Evolutionary conservation across 768 basidiomycete species (phyloP), one percentile per base, ranked within the genome.

Genomic region (Suillus discolor): DNA sequence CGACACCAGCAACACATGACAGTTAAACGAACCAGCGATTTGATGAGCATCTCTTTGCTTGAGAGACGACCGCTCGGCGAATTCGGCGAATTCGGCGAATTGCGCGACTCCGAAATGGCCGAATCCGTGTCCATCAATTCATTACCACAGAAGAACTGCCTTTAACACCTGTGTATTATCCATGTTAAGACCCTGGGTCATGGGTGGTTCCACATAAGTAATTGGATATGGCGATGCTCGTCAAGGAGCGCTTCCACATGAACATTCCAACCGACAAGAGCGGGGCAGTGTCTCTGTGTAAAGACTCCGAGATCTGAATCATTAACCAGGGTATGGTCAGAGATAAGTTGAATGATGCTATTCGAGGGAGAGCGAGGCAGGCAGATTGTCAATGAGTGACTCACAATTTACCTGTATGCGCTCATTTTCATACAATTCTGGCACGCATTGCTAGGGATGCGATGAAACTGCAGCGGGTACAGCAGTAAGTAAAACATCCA

Each of bases 21-120:
- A 23, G 38, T 4, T 7, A 57, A 39, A 66, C 82, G 63, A 64
- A 96, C 97, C 96, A 99, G 79, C 85, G 97, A 77, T 97, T 98
- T 23, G 86, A 78, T 0, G 93, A 91, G 73, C 15, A 8, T 28
- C 13, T 15, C 15, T 25, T 53, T 4, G 25, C 25, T 18, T 53
- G 25, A 53, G 51, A 16, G 16, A 2, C 0, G 16, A 2, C 0
- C 15, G 15, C 7, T 49, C 47, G 25, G n/a, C n/a, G n/a, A n/a
- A n/a, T n/a, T n/a, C n/a, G n/a, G 5, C 34, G 34, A 8, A 34
- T 34, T 34, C 25, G 25, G 25, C 5, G 12, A 25, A 51, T 15
- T 51, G 25, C 2, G 49, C 7, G 25, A 51, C 49, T 53, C 51
- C 15, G 42, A 42, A 38, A 38, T 11, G 36, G 20, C 20, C 4